Evolutionary conservation across 2,329 filamentous ascomycete species (phyloP).

Genomic region (Beauveria sp.): DNA sequence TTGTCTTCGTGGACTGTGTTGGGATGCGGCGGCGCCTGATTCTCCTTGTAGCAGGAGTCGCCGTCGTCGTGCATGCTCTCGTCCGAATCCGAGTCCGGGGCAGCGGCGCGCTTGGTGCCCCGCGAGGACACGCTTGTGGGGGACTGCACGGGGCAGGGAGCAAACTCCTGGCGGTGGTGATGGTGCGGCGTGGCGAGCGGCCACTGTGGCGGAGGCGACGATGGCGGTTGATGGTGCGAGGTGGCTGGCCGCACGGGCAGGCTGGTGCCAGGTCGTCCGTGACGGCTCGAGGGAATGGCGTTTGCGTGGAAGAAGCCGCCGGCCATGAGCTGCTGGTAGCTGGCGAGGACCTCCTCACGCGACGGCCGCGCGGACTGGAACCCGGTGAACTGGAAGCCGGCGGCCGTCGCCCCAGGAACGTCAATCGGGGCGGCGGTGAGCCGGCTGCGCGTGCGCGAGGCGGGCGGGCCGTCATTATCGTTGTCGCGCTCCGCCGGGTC

Average conservation of each 20-base stretch:
- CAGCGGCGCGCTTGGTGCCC: conserved; percentile 44
- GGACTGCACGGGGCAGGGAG: conserved; percentile 18
- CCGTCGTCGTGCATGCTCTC: conserved; percentile 13
- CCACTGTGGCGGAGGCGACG: conserved; percentile 15
- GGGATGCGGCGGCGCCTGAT: conserved; percentile 16
- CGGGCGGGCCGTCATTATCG: neutral
- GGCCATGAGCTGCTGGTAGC: conserved; percentile 48
- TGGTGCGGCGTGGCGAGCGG: conserved; percentile 18
- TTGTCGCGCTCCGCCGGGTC: neutral
- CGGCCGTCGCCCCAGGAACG: neutral
- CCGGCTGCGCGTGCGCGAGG: conserved; percentile 8
- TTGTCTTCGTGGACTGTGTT: conserved; percentile 26
- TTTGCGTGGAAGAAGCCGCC: conserved; percentile 52
- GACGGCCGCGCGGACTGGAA: conserved; percentile 21
- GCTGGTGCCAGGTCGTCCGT: conserved; percentile 16
- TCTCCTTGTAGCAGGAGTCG: conserved; percentile 6
- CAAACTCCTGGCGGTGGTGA: too few species aligned
- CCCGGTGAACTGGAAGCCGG: neutral
- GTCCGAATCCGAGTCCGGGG: conserved; percentile 26
- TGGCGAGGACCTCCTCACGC: conserved; percentile 46
- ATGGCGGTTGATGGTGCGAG: conserved; percentile 2
- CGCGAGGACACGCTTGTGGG: conserved; percentile 30
- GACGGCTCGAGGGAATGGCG: conserved; percentile 49
- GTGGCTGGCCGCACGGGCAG: conserved; percentile 13
- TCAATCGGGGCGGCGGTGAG: conserved; percentile 8